phyloP scores from a whole-genome alignment of 345 rosid genomes.

The Eutrema heterophyllum region DNA sequence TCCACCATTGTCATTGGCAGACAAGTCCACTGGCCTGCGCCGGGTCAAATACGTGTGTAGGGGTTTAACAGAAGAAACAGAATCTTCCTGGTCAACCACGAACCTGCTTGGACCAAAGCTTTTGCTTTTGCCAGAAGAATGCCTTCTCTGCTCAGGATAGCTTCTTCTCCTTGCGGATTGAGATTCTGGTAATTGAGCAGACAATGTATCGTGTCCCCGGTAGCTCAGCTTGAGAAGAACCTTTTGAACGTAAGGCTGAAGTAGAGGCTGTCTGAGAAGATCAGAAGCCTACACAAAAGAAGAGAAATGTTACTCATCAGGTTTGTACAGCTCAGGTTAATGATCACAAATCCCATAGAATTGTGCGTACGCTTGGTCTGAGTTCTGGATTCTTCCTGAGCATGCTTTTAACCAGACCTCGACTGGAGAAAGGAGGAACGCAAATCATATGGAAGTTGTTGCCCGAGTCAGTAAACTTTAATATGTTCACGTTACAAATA shows the following conservation, averaged over 20 bases:
- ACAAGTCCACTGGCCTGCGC: constrained; percentile 42
- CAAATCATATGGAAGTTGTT: constrained; percentile 2
- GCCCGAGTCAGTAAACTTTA: background rate
- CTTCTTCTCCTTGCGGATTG: constrained; percentile 50
- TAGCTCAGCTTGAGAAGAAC: constrained; percentile 66
- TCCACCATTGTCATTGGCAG: constrained; percentile 48
- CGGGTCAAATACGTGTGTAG: constrained; percentile 28
- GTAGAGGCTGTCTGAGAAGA: constrained; percentile 70
- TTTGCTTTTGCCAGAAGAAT: constrained; percentile 51
- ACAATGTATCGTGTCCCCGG: constrained; percentile 59
- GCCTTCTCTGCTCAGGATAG: constrained; percentile 50
- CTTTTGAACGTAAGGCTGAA: constrained; percentile 72
- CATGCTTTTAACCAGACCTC: constrained; percentile 94
- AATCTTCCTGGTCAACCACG: constrained; percentile 71
- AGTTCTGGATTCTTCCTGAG: constrained; percentile 98
- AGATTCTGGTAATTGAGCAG: constrained; percentile 58
- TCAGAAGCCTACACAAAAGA: constrained; percentile 70
- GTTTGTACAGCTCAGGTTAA: background rate
- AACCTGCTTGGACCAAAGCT: constrained; percentile 80
- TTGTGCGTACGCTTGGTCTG: constrained; percentile 76
- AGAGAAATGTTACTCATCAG: constrained; percentile 1
- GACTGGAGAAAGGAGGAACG: constrained; percentile 43
- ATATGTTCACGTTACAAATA: background rate
- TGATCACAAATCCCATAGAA: constrained; percentile 10
- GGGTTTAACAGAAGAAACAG: constrained; percentile 51